These are phyloP conservation scores for Flammula alnicola DNA, from an alignment of 1,284 basidiomycete genomes.

Conservation along the genomic window DNA sequence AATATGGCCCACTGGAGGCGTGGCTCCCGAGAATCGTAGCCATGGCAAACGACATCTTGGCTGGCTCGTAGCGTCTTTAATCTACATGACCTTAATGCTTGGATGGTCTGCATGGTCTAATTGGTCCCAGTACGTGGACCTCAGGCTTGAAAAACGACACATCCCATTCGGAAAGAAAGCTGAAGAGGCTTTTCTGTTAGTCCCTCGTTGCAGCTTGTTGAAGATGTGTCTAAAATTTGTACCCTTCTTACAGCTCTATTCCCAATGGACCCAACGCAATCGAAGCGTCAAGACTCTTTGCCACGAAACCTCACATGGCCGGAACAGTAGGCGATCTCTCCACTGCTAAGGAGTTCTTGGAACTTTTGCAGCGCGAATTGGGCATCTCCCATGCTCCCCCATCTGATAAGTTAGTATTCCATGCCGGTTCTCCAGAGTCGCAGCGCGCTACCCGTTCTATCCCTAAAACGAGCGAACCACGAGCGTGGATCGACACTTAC, in stretches of 20 bases:
- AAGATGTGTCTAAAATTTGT: background rate
- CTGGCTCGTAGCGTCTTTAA: background rate
- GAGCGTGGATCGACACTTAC: constrained; percentile 82
- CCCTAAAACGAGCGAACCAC: constrained; percentile 43
- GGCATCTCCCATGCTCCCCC: constrained; percentile 45
- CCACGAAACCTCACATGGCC: constrained; percentile 70
- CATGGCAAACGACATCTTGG: background rate
- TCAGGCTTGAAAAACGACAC: constrained; percentile 2
- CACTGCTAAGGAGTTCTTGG: constrained; percentile 64
- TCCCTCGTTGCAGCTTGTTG: background rate
- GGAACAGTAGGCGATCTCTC: constrained; percentile 64
- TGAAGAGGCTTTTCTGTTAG: constrained; percentile 28
- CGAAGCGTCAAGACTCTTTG: constrained; percentile 56
- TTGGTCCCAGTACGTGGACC: constrained; percentile 1
- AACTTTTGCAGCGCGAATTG: constrained; percentile 63
- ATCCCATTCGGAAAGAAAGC: constrained; percentile 24
- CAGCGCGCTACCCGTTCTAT: constrained; percentile 63
- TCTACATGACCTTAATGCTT: background rate
- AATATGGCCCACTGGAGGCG: no score
- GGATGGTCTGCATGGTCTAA: background rate
- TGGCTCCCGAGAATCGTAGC: no score
- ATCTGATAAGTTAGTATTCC: constrained; percentile 53
- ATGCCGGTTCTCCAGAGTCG: constrained; percentile 65
- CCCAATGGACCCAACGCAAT: constrained; percentile 57
- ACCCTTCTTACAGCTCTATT: constrained; percentile 45